Evolutionary conservation across 1,284 basidiomycete species (phyloP), one percentile per base, ranked within the genome.

Genomic region (Apiotrichum porosum): DNA sequence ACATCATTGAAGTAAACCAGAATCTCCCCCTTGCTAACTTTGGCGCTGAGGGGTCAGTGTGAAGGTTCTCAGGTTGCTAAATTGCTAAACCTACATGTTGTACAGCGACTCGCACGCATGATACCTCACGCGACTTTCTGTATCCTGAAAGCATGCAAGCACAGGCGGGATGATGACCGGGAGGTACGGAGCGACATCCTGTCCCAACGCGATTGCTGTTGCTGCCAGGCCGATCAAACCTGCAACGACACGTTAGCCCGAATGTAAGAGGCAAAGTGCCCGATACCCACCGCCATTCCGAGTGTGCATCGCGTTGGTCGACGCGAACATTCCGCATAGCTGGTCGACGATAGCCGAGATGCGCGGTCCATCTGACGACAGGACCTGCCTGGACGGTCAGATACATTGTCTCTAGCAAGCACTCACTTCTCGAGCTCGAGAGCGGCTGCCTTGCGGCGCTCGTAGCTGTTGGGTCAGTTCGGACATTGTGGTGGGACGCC

Each of bases 1-100:
- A 97, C 90, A 51, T 94, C 89, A 68, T 99, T 98, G 76, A 98
- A 99, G 71, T 94, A 97, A 18, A 97, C 84, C 53, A 98, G 76
- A 34, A 97, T 86, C 74, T 97, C 94, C 31, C 94, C 94, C 69
- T 97, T 97, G 47, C 92, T 95, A 8, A 97, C 93, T 74, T 98
- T 97, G 30, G 88, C 86, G 49, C 72, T 74, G 60, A 17, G 15
- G 15, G 17, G 22, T 41, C 36, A 32, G 49, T 19, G 44, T 31
- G 18, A 14, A 32, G n/a, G n/a, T n/a, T n/a, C n/a, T n/a, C n/a
- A 12, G 18, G 26, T 21, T 9, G 22, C 18, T 17, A 15, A 1
- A 6, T n/a, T 31, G 18, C 19, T 36, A 21, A 23, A 45, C 69
- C 46, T 48, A 73, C 61, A 99, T 95, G 75, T 99, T 99, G 78